Conservation (phyloP, 257 asterid species). For the Capsicum pubescens region DNA sequence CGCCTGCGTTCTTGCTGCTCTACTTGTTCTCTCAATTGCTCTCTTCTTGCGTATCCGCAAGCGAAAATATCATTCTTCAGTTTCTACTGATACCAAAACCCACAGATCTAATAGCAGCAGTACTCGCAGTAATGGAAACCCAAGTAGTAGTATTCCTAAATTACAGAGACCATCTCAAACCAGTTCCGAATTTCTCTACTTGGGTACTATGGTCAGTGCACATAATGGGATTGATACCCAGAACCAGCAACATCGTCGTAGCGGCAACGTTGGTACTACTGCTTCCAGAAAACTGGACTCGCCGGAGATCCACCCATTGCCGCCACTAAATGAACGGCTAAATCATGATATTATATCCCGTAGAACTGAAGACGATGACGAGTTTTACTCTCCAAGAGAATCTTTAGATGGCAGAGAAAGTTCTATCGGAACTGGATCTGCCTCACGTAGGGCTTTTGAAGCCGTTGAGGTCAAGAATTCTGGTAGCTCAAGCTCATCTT, state of each 20-base stretch:
- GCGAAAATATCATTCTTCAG: constrained; percentile 33
- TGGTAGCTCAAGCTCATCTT: constrained; percentile 58
- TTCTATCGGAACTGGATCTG: constrained; percentile 70
- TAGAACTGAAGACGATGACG: constrained; percentile 62
- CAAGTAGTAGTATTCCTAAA: constrained; percentile 55
- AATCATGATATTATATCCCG: constrained; percentile 45
- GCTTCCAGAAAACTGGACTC: constrained; percentile 65
- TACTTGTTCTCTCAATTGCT: constrained; percentile 55
- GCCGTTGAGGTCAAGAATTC: constrained; percentile 55
- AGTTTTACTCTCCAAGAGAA: constrained; percentile 81
- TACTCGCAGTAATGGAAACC: constrained; percentile 27
- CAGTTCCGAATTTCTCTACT: constrained; percentile 87
- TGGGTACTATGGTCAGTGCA: constrained; percentile 86
- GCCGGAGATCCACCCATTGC: constrained; percentile 94
- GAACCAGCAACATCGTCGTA: constrained; percentile 32
- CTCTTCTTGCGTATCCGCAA: constrained; percentile 63
- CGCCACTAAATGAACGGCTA: constrained; percentile 58
- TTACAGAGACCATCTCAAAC: constrained; percentile 83
- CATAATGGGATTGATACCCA: constrained; percentile 49
- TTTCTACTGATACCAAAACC: constrained; percentile 48
- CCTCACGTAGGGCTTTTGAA: constrained; percentile 62
- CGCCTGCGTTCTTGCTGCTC: constrained; percentile 66
- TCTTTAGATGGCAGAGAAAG: constrained; percentile 67
- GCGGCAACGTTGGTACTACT: constrained; percentile 31
- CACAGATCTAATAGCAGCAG: constrained; percentile 60